Evolutionary conservation across 495 filamentous ascomycete species (phyloP).

Genomic region (Penicillium maclennaniae): DNA sequence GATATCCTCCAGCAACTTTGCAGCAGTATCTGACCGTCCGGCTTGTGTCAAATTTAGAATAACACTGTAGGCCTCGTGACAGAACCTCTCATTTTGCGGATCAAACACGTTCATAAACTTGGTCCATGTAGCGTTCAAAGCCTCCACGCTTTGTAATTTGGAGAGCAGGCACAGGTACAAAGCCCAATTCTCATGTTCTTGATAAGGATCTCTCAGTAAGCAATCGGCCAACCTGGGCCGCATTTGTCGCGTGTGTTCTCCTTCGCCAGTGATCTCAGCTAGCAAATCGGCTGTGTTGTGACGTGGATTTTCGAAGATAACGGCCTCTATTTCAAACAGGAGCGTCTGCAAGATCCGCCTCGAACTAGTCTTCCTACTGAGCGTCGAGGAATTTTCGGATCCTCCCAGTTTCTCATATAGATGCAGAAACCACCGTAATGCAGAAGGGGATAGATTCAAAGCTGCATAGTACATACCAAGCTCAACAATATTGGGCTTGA

Average conservation of each 20-base stretch:
- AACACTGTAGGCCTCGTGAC: slow-evolving; percentile 24
- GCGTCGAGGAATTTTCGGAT: neutral
- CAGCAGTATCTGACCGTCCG: slow-evolving; percentile 17
- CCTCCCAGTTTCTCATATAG: neutral
- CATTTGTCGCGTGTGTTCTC: neutral
- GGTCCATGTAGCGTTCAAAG: slow-evolving; percentile 20
- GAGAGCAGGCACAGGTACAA: slow-evolving; percentile 25
- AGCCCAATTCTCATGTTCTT: neutral
- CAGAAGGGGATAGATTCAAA: slow-evolving; percentile 23
- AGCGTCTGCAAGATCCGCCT: slow-evolving; percentile 12
- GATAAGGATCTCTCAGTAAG: slow-evolving; percentile 1
- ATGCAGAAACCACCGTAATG: slow-evolving; percentile 25
- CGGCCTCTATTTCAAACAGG: slow-evolving; percentile 16
- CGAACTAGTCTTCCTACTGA: neutral
- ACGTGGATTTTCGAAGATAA: slow-evolving; percentile 20
- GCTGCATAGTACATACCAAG: slow-evolving; percentile 31
- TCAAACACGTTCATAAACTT: slow-evolving; percentile 10
- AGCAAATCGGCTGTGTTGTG: slow-evolving; percentile 24
- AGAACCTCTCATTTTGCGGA: neutral
- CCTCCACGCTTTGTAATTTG: slow-evolving; percentile 10
- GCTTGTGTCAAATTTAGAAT: slow-evolving; percentile 17
- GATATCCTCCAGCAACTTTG: slow-evolving; percentile 21
- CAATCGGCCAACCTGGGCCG: slow-evolving; percentile 21
- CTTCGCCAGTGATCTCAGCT: slow-evolving; percentile 26
- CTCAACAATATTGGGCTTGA: slow-evolving; percentile 8